Evolutionary conservation across 441 rosid species (phyloP).

Genomic region (Raphanus hybrid): DNA sequence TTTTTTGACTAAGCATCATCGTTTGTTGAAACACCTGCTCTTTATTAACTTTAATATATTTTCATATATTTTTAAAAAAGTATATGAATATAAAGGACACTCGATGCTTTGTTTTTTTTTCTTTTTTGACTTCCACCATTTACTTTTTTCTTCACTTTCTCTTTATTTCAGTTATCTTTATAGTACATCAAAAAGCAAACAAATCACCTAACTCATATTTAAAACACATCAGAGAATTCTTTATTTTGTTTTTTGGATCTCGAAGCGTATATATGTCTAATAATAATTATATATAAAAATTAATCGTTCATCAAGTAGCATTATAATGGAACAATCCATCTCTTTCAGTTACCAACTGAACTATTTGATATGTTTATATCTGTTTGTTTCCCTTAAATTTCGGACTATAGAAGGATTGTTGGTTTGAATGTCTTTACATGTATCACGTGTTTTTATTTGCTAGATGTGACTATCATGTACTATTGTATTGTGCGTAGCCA

Average conservation of each 20-base stretch:
- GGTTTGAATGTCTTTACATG: not conserved
- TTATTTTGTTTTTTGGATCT: not conserved
- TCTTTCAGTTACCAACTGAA: constrained; percentile 26
- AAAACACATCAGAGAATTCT: not conserved
- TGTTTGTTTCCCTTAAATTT: constrained; percentile 5
- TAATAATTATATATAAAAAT: not conserved
- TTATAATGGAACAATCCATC: constrained; percentile 23
- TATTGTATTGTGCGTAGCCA: constrained; percentile 3
- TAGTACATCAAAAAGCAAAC: constrained; percentile 16
- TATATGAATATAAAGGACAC: not conserved
- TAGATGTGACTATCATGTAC: constrained; percentile 3
- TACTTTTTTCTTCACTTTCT: not conserved
- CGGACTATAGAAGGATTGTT: not conserved
- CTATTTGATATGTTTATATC: constrained; percentile 21
- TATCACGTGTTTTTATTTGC: constrained; percentile 28
- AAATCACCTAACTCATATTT: constrained; percentile 30
- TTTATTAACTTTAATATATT: not conserved
- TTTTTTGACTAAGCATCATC: not conserved
- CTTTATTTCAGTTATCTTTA: constrained; percentile 2
- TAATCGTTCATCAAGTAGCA: constrained; percentile 1
- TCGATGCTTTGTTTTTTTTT: not conserved
- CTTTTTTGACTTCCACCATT: not conserved
- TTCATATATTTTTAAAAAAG: not conserved
- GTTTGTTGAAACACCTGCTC: constrained; percentile 17
- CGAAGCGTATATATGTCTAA: constrained; percentile 7